A percentile compares a stretch with the other conserved stretches of the same genome.
These are phyloP conservation scores for Globisporangium heterothallicum DNA, from an alignment of 352 stramenopile genomes.

Conservation along the genomic window DNA sequence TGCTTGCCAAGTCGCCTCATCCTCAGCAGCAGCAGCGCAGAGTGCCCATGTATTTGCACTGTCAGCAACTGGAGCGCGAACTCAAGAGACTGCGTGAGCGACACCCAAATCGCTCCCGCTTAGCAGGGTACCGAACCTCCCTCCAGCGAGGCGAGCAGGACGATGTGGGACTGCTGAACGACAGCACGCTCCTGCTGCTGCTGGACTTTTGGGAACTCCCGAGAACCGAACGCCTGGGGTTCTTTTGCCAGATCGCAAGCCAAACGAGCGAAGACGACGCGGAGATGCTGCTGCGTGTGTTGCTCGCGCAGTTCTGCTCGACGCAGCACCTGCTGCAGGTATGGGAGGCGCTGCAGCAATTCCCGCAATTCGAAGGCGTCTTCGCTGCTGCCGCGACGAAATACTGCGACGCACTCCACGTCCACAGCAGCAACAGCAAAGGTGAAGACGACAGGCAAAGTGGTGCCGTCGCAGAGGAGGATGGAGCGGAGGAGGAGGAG, in stretches of 20 bases:
- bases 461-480: too few relatives aligned
- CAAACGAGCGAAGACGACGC: conserved; percentile 46
- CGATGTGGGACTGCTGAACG: conserved; percentile 46
- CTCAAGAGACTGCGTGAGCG: conserved; percentile 34
- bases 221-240: conserved; percentile 44
- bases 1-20: conserved; percentile 4
- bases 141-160: conserved; percentile 18
- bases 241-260: conserved; percentile 68
- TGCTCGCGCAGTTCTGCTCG: conserved; percentile 41
- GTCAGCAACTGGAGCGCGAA: conserved; percentile 56
- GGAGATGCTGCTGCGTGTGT: conserved; percentile 34
- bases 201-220: conserved; percentile 67
- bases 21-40: neutral
- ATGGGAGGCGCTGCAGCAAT: conserved; percentile 47
- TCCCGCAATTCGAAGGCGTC: conserved; percentile 38
- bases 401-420: conserved; percentile 11
- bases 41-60: conserved; percentile 57
- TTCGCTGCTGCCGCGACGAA: conserved; percentile 22
- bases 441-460: too few relatives aligned
- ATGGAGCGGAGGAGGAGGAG: neutral
- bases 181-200: conserved; percentile 53
- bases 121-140: conserved; percentile 5
- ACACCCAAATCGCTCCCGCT: conserved; percentile 14
- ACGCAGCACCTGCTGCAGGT: conserved; percentile 34
- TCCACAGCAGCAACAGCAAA: conserved; percentile 1